phyloP scores from a whole-genome alignment of 2,329 filamentous ascomycete genomes.

The Phoma herbarum region DNA sequence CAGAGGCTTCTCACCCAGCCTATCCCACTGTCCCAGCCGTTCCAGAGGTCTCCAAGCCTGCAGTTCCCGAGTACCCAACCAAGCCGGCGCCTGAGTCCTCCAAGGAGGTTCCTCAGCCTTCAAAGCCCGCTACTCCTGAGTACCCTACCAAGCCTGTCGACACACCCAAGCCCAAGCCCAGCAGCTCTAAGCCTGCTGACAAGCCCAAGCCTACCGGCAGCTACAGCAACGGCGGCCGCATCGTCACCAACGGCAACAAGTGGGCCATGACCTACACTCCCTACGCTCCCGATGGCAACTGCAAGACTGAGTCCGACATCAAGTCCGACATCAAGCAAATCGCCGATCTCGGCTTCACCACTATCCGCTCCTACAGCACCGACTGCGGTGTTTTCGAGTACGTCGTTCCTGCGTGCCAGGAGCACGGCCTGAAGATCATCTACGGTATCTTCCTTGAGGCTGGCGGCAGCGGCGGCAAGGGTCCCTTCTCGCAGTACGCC shows the following conservation, averaged over 20 bases:
- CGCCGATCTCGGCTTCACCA: slow-evolving; percentile 64
- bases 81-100: slow-evolving; percentile 17
- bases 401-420: slow-evolving; percentile 74
- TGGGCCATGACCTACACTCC: slow-evolving; percentile 62
- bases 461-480: slow-evolving; percentile 57
- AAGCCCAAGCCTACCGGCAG: slow-evolving; percentile 44
- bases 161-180: slow-evolving; percentile 32
- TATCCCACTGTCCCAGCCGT: slow-evolving; percentile 17
- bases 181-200: slow-evolving; percentile 29
- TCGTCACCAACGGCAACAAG: slow-evolving; percentile 55
- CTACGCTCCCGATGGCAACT: slow-evolving; percentile 54
- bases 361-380: slow-evolving; percentile 85
- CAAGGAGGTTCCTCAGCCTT: slow-evolving; percentile 26
- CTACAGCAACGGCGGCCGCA: slow-evolving; percentile 38
- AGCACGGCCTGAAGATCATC: slow-evolving; percentile 78
- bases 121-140: slow-evolving; percentile 15
- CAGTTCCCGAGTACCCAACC: slow-evolving; percentile 15
- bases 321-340: slow-evolving; percentile 54
- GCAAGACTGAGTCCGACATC: slow-evolving; percentile 54
- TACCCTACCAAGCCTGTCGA: slow-evolving; percentile 17
- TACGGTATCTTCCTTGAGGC: slow-evolving; percentile 85
- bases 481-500: slow-evolving; percentile 61
- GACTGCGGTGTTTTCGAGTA: slow-evolving; percentile 84
- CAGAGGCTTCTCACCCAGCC: slow-evolving; percentile 19
- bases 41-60: slow-evolving; percentile 22